Base-by-base conservation (phyloP, 78 protist species). In the Dictyostelium intermedium region DNA sequence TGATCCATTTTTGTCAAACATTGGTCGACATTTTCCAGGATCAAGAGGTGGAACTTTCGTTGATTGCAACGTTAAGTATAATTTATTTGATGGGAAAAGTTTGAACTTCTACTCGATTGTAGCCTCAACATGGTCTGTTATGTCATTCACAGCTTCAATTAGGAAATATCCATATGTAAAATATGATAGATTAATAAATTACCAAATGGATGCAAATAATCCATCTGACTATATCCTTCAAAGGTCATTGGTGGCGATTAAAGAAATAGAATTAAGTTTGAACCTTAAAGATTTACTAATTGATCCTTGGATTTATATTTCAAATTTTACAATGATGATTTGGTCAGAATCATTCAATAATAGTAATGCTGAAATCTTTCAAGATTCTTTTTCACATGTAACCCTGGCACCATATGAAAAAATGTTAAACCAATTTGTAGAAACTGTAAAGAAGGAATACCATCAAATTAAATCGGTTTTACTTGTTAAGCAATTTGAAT, bases 281-380 rank as follows among this genome's bases (percentile, higher is more conserved):
- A 6, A 3, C 8, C 20, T 45, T 53, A 32, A 5, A 50, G 13
- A 18, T 43, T 35, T 66, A 13, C 2, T 56, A 20, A 73, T 74
- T 18, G 91, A 85, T 20, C 76, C 82, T 5, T 3, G 35, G 41
- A 14, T 34, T 11, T 85, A 47, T 14, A 7, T 85, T 7, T 32
- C 82, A 3, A 34, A 32, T 8, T 30, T 50, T 8, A 0, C 32
- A 13, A 73, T 27, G 32, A 10, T 14, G 16, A 25, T 85, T 32
- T 85, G 91, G 91, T 6, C 5, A 2, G 60, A 85, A 10, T 72
- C 91, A 0, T 74, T 45, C n/a, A n/a, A n/a, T 27, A n/a, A 39
- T 7, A 8, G 2, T 32, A 2, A 45, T 20, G n/a, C 70, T 41
- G 30, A 41, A 41, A 5, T 41, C 5, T 41, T 41, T 41, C 45